Evolutionary conservation across 257 asterid genomes (phyloP).

Genomic region (Craterostigma plantagineum): DNA sequence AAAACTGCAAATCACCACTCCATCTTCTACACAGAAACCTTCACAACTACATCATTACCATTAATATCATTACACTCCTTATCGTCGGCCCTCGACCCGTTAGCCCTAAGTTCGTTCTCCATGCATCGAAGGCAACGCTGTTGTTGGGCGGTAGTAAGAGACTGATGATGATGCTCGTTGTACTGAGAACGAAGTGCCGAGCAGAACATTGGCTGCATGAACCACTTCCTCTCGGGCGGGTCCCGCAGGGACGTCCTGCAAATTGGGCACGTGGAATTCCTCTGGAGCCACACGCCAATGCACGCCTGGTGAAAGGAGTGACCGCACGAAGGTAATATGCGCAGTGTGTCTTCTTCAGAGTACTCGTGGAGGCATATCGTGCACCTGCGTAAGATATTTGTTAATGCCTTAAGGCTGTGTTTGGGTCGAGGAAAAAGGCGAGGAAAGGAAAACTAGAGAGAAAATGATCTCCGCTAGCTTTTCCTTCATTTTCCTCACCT

Average conservation of each 20-base stretch:
- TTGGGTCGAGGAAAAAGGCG: too few species aligned
- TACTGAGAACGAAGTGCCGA: constrained; percentile 42
- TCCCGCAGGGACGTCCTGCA: constrained; percentile 68
- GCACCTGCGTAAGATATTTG: constrained; percentile 30
- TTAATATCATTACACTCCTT: too few species aligned
- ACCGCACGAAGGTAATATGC: constrained; percentile 55
- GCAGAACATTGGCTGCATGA: constrained; percentile 57
- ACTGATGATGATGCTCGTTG: constrained; percentile 8
- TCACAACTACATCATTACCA: too few species aligned
- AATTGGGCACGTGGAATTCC: constrained; percentile 70
- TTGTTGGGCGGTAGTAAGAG: too few species aligned
- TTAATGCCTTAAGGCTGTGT: neutral
- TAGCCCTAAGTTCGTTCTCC: too few species aligned
- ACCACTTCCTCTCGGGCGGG: constrained; percentile 34
- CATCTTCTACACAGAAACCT: too few species aligned
- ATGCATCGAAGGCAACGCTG: too few species aligned
- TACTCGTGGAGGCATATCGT: constrained; percentile 63
- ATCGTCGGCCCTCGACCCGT: too few species aligned
- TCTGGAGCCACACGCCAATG: constrained; percentile 69
- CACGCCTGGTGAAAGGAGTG: constrained; percentile 68
- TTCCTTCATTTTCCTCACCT: too few species aligned
- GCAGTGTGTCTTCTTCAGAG: constrained; percentile 41
- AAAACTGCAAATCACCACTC: too few species aligned
- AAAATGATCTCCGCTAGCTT: too few species aligned
- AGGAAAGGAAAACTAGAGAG: too few species aligned